Conservation (phyloP, 768 basidiomycete genomes). For the Mycena olivaceomarginata region DNA sequence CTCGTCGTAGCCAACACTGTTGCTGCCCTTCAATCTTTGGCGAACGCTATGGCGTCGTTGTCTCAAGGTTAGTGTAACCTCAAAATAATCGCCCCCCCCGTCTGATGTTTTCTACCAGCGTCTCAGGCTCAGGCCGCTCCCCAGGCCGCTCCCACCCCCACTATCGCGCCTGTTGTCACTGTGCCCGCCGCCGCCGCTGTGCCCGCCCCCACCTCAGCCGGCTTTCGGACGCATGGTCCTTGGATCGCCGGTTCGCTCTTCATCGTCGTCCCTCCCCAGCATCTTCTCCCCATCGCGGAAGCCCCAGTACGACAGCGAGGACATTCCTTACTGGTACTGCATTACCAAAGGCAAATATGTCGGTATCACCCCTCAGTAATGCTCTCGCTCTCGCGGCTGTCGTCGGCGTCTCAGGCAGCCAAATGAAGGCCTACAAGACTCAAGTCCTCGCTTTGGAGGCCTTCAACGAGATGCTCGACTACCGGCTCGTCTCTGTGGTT, state of each 20-base stretch:
- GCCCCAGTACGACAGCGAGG: not conserved
- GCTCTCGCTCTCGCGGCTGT: not conserved
- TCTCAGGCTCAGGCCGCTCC: not conserved
- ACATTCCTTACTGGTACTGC: not conserved
- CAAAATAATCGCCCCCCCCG: too few relatives aligned
- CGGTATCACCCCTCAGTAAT: constrained; percentile 21
- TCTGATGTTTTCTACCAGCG: too few relatives aligned
- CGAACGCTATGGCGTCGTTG: not conserved
- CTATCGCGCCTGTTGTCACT: not conserved
- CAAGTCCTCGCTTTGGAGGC: not conserved
- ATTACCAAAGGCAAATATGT: constrained; percentile 13
- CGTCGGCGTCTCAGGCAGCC: not conserved
- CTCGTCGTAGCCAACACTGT: not conserved
- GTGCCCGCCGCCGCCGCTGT: not conserved
- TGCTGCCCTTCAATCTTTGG: not conserved
- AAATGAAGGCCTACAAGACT: constrained; percentile 18
- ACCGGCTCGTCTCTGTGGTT: not conserved
- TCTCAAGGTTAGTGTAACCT: not conserved
- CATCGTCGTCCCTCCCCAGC: constrained; percentile 8
- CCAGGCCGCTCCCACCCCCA: not conserved
- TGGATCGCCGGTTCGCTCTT: constrained; percentile 10
- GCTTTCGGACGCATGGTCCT: not conserved
- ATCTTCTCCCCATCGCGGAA: not conserved
- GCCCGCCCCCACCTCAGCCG: not conserved
- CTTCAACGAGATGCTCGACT: constrained; percentile 15